Evolutionary conservation across 129 eudicot genomes (phyloP).

Genomic region (Gnaphalium uliginosum): DNA sequence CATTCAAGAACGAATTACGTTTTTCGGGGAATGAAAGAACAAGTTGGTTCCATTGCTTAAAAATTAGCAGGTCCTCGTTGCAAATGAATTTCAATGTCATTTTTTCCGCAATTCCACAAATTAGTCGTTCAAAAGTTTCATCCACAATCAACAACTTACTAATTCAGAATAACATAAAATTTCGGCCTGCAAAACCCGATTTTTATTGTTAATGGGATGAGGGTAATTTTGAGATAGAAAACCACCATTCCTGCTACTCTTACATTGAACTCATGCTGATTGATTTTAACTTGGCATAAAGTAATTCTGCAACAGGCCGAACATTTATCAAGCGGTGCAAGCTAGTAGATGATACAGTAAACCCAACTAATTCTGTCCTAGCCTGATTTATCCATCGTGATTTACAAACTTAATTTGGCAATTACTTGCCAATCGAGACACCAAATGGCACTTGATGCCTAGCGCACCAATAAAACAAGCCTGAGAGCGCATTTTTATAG

Average conservation of each 20-base stretch:
- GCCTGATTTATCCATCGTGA: too few relatives aligned
- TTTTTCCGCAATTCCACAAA: conserved; percentile 6
- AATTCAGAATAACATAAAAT: background rate
- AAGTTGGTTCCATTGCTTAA: too few relatives aligned
- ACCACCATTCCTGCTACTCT: background rate
- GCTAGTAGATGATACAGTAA: too few relatives aligned
- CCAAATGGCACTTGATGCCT: too few relatives aligned
- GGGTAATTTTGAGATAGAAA: background rate
- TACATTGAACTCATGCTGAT: background rate
- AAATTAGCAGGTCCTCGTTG: too few relatives aligned
- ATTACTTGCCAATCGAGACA: too few relatives aligned
- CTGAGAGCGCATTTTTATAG: too few relatives aligned
- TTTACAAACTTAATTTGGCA: too few relatives aligned
- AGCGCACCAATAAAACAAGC: too few relatives aligned
- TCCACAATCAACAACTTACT: conserved; percentile 8
- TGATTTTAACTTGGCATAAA: background rate
- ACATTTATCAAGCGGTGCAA: background rate
- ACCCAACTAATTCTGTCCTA: too few relatives aligned
- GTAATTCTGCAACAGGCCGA: background rate
- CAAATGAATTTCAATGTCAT: conserved; percentile 16
- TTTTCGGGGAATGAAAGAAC: too few relatives aligned
- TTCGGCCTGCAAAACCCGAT: background rate
- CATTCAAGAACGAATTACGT: too few relatives aligned
- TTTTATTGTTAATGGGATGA: background rate
- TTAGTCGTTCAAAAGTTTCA: background rate